Percentiles rank a stretch among this genome's conserved stretches.
Conservation (phyloP, 345 rosid genomes). For the Brassica rapa region DNA sequence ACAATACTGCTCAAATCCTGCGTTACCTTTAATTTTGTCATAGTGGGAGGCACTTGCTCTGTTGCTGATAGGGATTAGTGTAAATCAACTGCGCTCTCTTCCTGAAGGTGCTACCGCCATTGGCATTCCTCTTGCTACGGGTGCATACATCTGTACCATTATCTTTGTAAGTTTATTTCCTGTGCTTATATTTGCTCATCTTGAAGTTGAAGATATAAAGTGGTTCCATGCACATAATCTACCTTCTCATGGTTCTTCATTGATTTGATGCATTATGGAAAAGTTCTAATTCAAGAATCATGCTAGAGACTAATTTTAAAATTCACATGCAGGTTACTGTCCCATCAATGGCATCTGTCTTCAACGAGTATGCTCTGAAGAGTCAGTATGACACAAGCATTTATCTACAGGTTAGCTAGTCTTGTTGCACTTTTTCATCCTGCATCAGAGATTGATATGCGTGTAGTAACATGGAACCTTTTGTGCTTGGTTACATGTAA, state of each 20-base stretch:
- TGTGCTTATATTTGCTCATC: conserved; percentile 22
- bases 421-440: conserved; percentile 4
- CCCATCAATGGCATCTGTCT: conserved; percentile 96
- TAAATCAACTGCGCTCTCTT: conserved; percentile 84
- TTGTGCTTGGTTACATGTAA: neutral
- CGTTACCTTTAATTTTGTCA: conserved; percentile 32
- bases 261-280: conserved; percentile 1
- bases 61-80: conserved; percentile 88
- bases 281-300: conserved; percentile 1
- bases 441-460: conserved; percentile 14
- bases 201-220: neutral
- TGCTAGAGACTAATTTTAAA: conserved; percentile 36
- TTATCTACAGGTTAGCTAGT: conserved; percentile 81
- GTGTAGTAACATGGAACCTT: neutral
- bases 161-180: conserved; percentile 72
- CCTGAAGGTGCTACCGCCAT: conserved; percentile 75
- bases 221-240: conserved; percentile 14
- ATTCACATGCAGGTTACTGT: conserved; percentile 68
- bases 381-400: conserved; percentile 98
- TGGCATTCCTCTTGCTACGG: conserved; percentile 77
- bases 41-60: conserved; percentile 99
- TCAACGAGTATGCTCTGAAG: conserved; percentile 94
- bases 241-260: neutral
- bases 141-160: conserved; percentile 81
- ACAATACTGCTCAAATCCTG: neutral